Conservation (phyloP, 768 basidiomycete genomes). For the Crucibulum laeve region DNA sequence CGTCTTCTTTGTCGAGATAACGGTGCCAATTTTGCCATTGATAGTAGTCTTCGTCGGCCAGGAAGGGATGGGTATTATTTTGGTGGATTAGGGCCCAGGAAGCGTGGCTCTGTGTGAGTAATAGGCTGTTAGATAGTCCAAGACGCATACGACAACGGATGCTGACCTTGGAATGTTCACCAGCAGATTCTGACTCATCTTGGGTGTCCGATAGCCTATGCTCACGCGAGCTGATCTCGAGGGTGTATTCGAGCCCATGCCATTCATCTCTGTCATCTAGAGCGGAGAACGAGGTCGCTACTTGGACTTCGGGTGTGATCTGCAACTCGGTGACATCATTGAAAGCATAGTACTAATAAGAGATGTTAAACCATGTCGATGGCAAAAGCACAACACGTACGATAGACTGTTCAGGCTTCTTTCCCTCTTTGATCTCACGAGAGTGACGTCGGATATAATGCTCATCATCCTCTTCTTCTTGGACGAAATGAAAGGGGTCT, state of each 20-base stretch:
- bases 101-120: conserved; percentile 30
- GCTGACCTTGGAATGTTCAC: conserved; percentile 36
- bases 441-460: conserved; percentile 15
- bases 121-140: background rate
- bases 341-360: conserved; percentile 1
- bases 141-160: background rate
- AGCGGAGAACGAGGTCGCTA: background rate
- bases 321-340: background rate
- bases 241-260: conserved; percentile 39
- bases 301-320: background rate
- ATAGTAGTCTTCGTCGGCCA: conserved; percentile 35
- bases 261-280: conserved; percentile 29
- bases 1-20: conserved; percentile 34
- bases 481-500: background rate
- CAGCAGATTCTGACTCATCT: conserved; percentile 21
- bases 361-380: too few species aligned
- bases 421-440: conserved; percentile 32
- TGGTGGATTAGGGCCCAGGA: conserved; percentile 40
- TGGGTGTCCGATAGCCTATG: conserved; percentile 24
- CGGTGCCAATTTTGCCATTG: conserved; percentile 43
- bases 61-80: conserved; percentile 30
- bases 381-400: conserved; percentile 14
- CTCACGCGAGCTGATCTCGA: conserved; percentile 35
- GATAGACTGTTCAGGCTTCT: conserved; percentile 25
- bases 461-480: conserved; percentile 10